A percentile compares a stretch with the other conserved stretches of the same genome.
Evolutionary conservation across 2,329 filamentous ascomycete species (phyloP).

Genomic region (Epichloe scottii): DNA sequence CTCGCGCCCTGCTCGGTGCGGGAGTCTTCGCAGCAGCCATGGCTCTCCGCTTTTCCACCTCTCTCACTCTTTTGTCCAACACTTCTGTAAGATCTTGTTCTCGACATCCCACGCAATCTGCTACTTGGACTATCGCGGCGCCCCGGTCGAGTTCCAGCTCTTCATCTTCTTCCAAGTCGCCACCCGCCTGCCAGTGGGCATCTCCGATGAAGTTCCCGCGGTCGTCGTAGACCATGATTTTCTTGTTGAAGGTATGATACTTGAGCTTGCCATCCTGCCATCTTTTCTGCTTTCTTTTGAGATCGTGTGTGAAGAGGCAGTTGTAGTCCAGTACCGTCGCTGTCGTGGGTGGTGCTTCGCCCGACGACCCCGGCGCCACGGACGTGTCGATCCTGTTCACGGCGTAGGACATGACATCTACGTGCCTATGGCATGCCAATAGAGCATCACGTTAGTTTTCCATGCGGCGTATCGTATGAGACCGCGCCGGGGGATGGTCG

Average conservation of each 20-base stretch:
- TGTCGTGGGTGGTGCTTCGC: constrained; percentile 23
- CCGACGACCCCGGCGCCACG: neutral
- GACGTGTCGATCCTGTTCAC: constrained; percentile 5
- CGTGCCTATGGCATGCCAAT: neutral
- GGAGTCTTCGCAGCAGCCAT: constrained; percentile 28
- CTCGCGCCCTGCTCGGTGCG: constrained; percentile 7
- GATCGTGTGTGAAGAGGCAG: constrained; percentile 78
- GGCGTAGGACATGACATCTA: constrained; percentile 12
- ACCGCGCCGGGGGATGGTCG: neutral
- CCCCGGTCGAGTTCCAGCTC: constrained; percentile 69
- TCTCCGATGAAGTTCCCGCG: constrained; percentile 72
- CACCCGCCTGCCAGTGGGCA: constrained; percentile 61
- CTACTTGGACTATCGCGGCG: constrained; percentile 66
- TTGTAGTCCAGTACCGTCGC: constrained; percentile 70
- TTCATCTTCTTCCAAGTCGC: constrained; percentile 65
- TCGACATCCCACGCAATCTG: constrained; percentile 57
- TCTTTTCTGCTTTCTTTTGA: constrained; percentile 75
- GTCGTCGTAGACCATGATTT: constrained; percentile 82
- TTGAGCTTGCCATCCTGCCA: constrained; percentile 89
- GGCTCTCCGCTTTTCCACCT: constrained; percentile 37
- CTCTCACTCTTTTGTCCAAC: constrained; percentile 54
- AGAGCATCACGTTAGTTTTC: neutral
- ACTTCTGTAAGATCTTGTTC: constrained; percentile 70
- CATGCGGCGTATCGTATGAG: neutral
- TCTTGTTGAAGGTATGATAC: constrained; percentile 83